Base-by-base conservation (phyloP, 352 stramenopile genomes). In the Pythium coloratum region DNA sequence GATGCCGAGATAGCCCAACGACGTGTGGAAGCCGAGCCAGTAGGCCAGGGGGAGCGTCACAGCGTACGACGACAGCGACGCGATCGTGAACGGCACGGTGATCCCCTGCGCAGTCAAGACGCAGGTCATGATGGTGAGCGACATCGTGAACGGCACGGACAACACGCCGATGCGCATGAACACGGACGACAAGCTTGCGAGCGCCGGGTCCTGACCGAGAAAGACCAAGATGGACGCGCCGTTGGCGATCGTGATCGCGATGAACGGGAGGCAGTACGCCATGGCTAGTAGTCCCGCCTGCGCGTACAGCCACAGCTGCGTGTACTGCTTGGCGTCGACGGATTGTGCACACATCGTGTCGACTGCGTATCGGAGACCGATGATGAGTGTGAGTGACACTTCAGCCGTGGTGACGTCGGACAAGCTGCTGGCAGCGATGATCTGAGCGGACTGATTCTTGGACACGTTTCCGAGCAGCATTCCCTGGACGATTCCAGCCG, bases 271-370 rank as follows among this genome's bases (percentile, higher is more conserved):
- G 18, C 33, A 62, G 40, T 70, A 62, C 18, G 54, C 36, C 34
- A 64, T 69, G 2, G 71, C 33, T 16, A 84, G 1, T 4, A 82
- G 24, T 1, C 69, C 77, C 0, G 80, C 74, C 55, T 88, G 80
- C 0, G 60, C 68, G 33, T 76, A 81, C 6, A 86, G 28, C 46
- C 80, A 82, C n/a, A 86, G 36, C 62, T 88, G 75, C 2, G 55
- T 42, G 7, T 61, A 58, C 28, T 75, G 67, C 42, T 76, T 76
- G n/a, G 64, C 75, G 7, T 75, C 77, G 30, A 69, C 76, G 4
- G 74, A 68, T 44, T 88, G 77, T 9, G 75, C 75, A 34, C 71
- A 80, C 16, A 82, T 53, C 18, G 76, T 85, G 54, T 81, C 72
- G 32, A 84, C 58, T 0, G 72, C 72, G 7, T 64, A 67, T 2